Conservation (phyloP, 352 stramenopile species). For the Globisporangium splendens region DNA sequence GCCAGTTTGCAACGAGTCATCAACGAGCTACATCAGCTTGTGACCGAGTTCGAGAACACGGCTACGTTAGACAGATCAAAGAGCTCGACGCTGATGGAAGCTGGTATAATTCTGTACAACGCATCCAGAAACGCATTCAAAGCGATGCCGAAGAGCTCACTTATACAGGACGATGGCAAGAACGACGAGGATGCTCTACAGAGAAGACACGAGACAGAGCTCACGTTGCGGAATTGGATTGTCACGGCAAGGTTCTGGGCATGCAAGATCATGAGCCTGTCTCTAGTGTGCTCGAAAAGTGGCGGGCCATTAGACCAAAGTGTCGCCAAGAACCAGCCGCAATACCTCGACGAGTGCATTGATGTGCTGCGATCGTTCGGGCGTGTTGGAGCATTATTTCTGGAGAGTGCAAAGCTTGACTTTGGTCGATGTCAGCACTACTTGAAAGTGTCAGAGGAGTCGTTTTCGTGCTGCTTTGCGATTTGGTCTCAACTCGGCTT, state of each 20-base stretch:
- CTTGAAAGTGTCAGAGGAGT: slow-evolving; percentile 47
- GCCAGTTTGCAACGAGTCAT: slow-evolving; percentile 1
- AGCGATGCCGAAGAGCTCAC: slow-evolving; percentile 12
- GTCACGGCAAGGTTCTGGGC: slow-evolving; percentile 46
- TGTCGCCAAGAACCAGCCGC: slow-evolving; percentile 13
- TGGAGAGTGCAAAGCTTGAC: slow-evolving; percentile 53
- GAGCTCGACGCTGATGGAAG: slow-evolving; percentile 41
- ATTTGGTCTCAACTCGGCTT: slow-evolving; percentile 71
- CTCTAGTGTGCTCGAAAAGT: slow-evolving; percentile 33
- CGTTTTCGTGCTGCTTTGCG: slow-evolving; percentile 35
- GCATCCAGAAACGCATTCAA: slow-evolving; percentile 40
- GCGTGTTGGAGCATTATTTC: slow-evolving; percentile 54
- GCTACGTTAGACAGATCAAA: slow-evolving; percentile 27
- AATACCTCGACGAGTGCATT: slow-evolving; percentile 59
- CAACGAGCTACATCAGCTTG: slow-evolving; percentile 27
- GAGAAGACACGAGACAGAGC: slow-evolving; percentile 6
- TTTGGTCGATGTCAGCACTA: slow-evolving; percentile 49
- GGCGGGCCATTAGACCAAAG: slow-evolving; percentile 1
- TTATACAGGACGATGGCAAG: background rate
- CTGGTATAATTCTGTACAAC: slow-evolving; percentile 70
- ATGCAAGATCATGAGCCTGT: slow-evolving; percentile 60
- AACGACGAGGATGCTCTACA: background rate
- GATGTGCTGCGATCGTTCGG: slow-evolving; percentile 74
- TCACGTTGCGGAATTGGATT: slow-evolving; percentile 19
- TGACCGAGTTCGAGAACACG: slow-evolving; percentile 20